Evolutionary conservation across 2,329 filamentous ascomycete species (phyloP).

Genomic region (Pezicula rhizophila): DNA sequence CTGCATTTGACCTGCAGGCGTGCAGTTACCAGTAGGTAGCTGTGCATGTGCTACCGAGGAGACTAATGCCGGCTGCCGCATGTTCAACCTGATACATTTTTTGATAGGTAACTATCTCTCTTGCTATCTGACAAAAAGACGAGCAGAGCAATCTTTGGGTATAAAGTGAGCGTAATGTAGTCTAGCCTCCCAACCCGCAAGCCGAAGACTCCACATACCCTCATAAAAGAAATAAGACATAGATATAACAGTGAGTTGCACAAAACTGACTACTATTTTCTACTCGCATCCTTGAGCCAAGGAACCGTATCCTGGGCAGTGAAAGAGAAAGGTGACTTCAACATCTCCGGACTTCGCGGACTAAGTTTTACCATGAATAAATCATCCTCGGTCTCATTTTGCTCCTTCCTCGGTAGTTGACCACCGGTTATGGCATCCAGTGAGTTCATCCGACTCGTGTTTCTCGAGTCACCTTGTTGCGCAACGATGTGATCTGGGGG

Average conservation of each 20-base stretch:
- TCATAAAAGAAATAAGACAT: neutral
- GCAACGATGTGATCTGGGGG: conserved; percentile 21
- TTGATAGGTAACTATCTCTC: no score
- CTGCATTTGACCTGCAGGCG: no score
- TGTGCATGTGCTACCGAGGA: no score
- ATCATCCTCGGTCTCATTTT: conserved; percentile 63
- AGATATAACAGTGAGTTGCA: no score
- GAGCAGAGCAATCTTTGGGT: conserved; percentile 1
- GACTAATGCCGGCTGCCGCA: no score
- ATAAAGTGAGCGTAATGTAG: conserved; percentile 11
- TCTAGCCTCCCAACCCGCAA: neutral
- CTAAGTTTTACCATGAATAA: conserved; percentile 84
- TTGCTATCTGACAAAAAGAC: neutral
- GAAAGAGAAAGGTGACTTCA: conserved; percentile 71
- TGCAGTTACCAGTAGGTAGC: no score
- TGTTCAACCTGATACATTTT: no score
- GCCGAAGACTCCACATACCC: neutral
- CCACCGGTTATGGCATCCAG: conserved; percentile 32
- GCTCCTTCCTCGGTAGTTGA: conserved; percentile 27
- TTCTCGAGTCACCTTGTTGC: conserved; percentile 13
- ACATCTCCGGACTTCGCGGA: conserved; percentile 79
- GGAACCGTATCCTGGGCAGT: conserved; percentile 23
- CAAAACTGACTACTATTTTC: neutral
- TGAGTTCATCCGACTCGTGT: conserved; percentile 21
- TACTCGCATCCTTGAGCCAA: conserved; percentile 16